Conservation (phyloP, 2,329 filamentous ascomycete species). For the Aspergillus japonicus region DNA sequence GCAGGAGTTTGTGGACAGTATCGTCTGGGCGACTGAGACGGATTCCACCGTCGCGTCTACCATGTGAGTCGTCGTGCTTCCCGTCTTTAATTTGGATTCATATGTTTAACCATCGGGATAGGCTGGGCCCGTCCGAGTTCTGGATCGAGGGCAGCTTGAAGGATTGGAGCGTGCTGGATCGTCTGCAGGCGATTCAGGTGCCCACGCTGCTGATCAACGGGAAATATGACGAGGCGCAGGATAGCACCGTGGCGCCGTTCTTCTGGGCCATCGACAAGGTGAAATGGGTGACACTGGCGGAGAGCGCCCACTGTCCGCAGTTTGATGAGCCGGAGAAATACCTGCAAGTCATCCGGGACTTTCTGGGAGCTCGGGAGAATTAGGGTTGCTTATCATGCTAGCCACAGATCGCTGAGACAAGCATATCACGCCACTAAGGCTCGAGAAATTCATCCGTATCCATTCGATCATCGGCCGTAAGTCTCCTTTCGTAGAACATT, state of each 20-base stretch:
- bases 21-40: constrained; percentile 2
- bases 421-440: no score
- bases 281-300: constrained; percentile 1
- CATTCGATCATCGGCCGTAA: no score
- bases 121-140: constrained; percentile 1
- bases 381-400: no score
- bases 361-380: neutral
- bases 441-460: no score
- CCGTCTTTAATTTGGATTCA: neutral
- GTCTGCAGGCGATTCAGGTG: neutral
- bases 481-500: no score
- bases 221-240: constrained; percentile 4
- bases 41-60: constrained; percentile 1
- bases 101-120: neutral
- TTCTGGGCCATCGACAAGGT: constrained; percentile 3
- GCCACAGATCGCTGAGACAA: no score
- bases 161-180: constrained; percentile 2
- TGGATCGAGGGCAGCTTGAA: constrained; percentile 1
- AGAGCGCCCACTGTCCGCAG: constrained; percentile 1
- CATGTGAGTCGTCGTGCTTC: neutral
- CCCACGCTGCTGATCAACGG: constrained; percentile 3
- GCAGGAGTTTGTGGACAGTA: neutral
- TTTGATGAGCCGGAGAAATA: constrained; percentile 2
- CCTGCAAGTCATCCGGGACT: neutral
- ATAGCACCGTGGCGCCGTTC: constrained; percentile 1